Evolutionary conservation across 306 rosid species (phyloP).

Genomic region (Pachyrhizus erosus): DNA sequence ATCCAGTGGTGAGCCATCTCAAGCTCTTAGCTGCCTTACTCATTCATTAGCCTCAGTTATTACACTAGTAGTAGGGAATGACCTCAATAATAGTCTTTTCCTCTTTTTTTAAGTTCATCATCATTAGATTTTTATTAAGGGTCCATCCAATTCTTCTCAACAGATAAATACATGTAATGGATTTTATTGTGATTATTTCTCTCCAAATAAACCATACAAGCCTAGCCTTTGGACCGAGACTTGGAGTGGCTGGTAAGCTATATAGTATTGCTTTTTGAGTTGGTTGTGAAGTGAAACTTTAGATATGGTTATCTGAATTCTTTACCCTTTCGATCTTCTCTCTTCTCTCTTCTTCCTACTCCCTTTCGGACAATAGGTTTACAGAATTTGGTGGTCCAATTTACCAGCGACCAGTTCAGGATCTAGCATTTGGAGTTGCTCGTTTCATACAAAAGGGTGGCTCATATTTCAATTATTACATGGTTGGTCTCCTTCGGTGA

Average conservation of each 20-base stretch:
- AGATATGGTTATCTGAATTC: constrained; percentile 27
- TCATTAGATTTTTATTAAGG: constrained; percentile 1
- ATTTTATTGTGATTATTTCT: constrained; percentile 86
- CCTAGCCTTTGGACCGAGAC: constrained; percentile 93
- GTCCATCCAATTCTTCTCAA: constrained; percentile 22
- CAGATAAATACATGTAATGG: constrained; percentile 96
- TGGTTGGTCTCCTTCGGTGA: constrained; percentile 68
- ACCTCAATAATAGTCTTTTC: constrained; percentile 6
- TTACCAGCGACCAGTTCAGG: constrained; percentile 85
- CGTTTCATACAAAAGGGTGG: constrained; percentile 94
- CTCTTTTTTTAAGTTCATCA: constrained; percentile 20
- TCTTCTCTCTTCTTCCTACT: constrained; percentile 7
- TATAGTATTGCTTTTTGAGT: constrained; percentile 6
- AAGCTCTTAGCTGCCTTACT: not conserved
- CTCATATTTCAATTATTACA: constrained; percentile 82
- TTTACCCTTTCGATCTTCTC: not conserved
- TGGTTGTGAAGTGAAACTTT: constrained; percentile 9
- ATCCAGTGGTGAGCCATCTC: constrained; percentile 75
- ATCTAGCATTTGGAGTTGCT: constrained; percentile 92
- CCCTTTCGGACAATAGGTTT: constrained; percentile 58
- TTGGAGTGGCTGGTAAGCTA: constrained; percentile 97
- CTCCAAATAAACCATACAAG: constrained; percentile 93
- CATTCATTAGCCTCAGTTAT: constrained; percentile 2
- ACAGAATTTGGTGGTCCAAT: constrained; percentile 88
- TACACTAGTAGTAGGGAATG: not conserved